Evolutionary conservation across 164 flowering plant genomes (phyloP).

Genomic region (Tetrastigma voinierianum): DNA sequence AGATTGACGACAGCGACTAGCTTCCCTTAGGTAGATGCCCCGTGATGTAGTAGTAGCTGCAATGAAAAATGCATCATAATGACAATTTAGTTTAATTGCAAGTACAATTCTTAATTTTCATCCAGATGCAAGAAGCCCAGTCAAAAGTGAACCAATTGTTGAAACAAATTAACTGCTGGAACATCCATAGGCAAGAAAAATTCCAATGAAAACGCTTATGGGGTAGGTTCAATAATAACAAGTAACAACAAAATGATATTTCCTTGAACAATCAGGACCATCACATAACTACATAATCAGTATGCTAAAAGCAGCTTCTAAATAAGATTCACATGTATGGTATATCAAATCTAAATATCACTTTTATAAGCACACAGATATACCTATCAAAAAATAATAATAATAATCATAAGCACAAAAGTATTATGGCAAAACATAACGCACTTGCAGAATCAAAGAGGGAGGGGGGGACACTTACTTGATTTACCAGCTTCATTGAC

Average conservation of each 20-base stretch:
- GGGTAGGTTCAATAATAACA: neutral
- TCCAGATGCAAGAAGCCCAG: neutral
- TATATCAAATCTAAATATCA: neutral
- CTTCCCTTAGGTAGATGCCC: conserved; percentile 88
- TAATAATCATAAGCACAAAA: no score
- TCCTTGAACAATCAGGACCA: neutral
- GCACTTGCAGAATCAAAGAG: no score
- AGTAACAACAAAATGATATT: neutral
- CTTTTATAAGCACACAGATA: neutral
- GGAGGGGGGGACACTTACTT: conserved; percentile 38
- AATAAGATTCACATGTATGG: neutral
- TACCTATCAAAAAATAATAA: no score
- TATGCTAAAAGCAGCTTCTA: neutral
- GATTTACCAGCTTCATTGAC: conserved; percentile 70
- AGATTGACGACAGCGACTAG: conserved; percentile 58
- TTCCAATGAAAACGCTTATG: neutral
- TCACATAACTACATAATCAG: neutral
- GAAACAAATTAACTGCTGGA: neutral
- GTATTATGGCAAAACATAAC: neutral
- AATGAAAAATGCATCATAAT: conserved; percentile 6
- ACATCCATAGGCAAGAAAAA: neutral
- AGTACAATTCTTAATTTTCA: neutral
- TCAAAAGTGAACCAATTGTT: neutral
- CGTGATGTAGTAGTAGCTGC: conserved; percentile 74
- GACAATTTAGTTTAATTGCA: neutral